These are phyloP conservation scores for Blastobotrys apis DNA, from an alignment of 1,139 yeast genomes.

Conservation along the genomic window DNA sequence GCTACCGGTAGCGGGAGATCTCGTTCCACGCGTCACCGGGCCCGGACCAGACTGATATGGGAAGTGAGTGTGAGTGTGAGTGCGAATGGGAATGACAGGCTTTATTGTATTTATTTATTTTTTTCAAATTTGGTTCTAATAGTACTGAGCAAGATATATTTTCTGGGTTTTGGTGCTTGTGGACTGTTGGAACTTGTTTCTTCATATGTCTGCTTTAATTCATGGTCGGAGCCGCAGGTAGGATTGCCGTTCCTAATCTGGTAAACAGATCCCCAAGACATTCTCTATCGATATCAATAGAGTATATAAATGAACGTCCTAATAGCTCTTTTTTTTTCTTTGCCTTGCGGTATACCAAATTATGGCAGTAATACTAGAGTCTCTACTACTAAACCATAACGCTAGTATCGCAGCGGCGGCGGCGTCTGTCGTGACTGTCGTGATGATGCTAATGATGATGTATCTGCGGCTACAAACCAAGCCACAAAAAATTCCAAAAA, in stretches of 20 bases:
- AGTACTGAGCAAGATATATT: too few relatives aligned
- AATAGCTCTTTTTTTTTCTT: not conserved
- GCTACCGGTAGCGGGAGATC: too few relatives aligned
- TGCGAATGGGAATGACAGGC: too few relatives aligned
- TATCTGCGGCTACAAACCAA: not conserved
- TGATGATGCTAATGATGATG: not conserved
- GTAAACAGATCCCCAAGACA: not conserved
- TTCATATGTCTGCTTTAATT: too few relatives aligned
- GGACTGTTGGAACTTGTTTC: too few relatives aligned
- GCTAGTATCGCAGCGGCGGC: not conserved
- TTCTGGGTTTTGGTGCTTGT: too few relatives aligned
- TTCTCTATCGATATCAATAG: not conserved
- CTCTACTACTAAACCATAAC: not conserved
- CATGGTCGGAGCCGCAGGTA: not conserved
- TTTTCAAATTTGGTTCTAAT: too few relatives aligned
- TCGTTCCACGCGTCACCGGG: too few relatives aligned
- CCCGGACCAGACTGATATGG: too few relatives aligned
- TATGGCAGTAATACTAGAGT: not conserved
- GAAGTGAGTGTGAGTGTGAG: too few relatives aligned
- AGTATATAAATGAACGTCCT: not conserved
- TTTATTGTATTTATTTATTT: too few relatives aligned
- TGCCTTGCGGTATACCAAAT: too few relatives aligned
- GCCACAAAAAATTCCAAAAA: not conserved
- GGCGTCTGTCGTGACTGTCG: not conserved
- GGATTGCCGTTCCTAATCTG: slow-evolving; percentile 1